Evolutionary conservation across 2,329 filamentous ascomycete genomes (phyloP), one percentile per base, ranked within the genome.

Genomic region (Trichoderma brevicompactum): DNA sequence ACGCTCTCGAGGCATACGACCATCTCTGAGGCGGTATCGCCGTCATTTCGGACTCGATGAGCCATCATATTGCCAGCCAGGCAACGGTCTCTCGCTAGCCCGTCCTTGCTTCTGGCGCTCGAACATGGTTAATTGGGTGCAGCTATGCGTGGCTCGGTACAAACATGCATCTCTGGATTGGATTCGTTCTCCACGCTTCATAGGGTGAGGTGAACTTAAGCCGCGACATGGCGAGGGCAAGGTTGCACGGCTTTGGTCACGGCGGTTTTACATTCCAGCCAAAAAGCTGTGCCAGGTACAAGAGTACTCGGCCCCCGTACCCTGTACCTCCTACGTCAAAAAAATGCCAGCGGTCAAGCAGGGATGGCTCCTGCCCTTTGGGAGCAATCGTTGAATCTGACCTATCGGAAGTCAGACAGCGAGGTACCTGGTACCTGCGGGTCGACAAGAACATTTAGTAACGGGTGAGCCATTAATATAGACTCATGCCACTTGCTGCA

Each of bases 401-500:
- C 48, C 49, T 53, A 54, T 54, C 60, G 60, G 60, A 63, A 63
- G 28, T 53, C 48, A 38, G 49, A 46, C 40, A 23, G 15, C 28
- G 36, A 36, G 28, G 49, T 54, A 53, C 60, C 49, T 54, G 49
- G 28, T 54, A 63, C 49, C 38, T 63, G 60, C 48, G 59, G 48
- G 48, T 34, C 40, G 49, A 28, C 23, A 19, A 28, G 5, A 55
- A 56, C 17, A 34, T 46, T 12, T 55, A 44, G 36, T 36, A 65
- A 43, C 54, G 36, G 28, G 17, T 65, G 46, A 65, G 55, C 55
- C 63, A 65, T 59, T 60, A 59, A 59, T 60, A 38, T 49, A 28
- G 48, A 32, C 23, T 62, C 38, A 53, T 43, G 38, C 32, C 41
- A 52, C 60, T 53, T 46, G 61, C 61, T 55, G 41, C 61, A 55